These are phyloP conservation scores for Populus hybrid DNA, from an alignment of 441 rosid genomes.

Conservation along the genomic window DNA sequence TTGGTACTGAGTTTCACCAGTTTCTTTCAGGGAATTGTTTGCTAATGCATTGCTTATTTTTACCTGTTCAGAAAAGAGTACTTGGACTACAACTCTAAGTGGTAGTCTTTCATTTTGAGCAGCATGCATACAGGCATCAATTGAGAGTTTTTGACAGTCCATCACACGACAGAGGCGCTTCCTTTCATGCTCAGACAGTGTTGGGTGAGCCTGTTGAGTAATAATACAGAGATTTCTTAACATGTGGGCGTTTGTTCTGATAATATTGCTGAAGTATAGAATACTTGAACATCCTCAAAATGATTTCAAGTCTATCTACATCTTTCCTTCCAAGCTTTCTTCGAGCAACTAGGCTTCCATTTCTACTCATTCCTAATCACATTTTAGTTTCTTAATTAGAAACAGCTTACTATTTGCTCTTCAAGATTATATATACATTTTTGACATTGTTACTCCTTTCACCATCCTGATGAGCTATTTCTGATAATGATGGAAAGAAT, in stretches of 20 bases:
- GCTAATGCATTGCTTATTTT: slow-evolving; percentile 84
- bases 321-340: neutral
- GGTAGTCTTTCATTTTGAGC: slow-evolving; percentile 94
- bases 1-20: slow-evolving; percentile 60
- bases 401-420: neutral
- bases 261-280: neutral
- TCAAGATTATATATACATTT: neutral
- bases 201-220: slow-evolving; percentile 76
- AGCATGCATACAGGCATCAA: slow-evolving; percentile 94
- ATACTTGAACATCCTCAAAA: neutral
- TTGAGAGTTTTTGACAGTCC: slow-evolving; percentile 95
- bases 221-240: neutral
- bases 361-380: neutral
- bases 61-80: slow-evolving; percentile 91
- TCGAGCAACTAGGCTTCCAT: neutral
- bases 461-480: neutral
- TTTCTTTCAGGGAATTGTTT: slow-evolving; percentile 56
- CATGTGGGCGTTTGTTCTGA: no score
- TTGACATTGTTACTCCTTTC: neutral
- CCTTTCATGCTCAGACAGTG: slow-evolving; percentile 89
- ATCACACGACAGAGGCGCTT: slow-evolving; percentile 86
- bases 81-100: slow-evolving; percentile 82
- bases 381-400: neutral
- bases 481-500: slow-evolving; percentile 5
- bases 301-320: neutral